Conservation (phyloP, 106 monocot species). For the Chionographis japonica region DNA sequence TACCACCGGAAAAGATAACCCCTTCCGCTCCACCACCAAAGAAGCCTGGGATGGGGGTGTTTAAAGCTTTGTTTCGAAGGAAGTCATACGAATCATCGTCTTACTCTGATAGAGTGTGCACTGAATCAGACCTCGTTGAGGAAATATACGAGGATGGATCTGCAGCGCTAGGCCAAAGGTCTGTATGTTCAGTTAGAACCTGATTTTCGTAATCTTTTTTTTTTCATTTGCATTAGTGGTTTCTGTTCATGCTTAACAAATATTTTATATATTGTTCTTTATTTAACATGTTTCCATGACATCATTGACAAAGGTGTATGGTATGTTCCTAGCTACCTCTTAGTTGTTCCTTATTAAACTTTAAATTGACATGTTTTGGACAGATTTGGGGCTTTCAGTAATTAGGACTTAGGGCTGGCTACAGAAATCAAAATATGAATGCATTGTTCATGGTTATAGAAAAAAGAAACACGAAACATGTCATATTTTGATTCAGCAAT, state of each 20-base stretch:
- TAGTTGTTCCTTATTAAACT: too few species aligned
- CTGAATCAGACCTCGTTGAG: conserved; percentile 53
- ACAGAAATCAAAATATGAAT: too few species aligned
- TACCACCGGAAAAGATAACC: conserved; percentile 60
- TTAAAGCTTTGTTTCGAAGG: conserved; percentile 66
- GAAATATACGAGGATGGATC: conserved; percentile 91
- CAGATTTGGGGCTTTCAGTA: too few species aligned
- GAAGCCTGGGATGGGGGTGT: conserved; percentile 52
- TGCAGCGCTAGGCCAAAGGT: conserved; percentile 62
- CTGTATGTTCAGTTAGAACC: background rate
- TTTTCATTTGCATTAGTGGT: background rate
- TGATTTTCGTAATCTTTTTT: conserved; percentile 1
- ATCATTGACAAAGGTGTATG: too few species aligned
- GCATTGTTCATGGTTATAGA: too few species aligned
- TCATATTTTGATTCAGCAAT: too few species aligned
- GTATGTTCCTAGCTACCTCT: too few species aligned
- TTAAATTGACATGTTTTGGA: too few species aligned
- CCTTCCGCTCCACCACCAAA: conserved; percentile 32
- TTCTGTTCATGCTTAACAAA: background rate
- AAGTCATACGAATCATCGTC: conserved; percentile 51
- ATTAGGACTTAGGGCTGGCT: too few species aligned
- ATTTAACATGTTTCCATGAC: too few species aligned
- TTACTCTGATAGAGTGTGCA: conserved; percentile 33
- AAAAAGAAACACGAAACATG: too few species aligned
- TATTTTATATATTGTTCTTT: background rate